phyloP scores from a whole-genome alignment of 1,139 yeast species.

The Diutina scorzettiae region DNA sequence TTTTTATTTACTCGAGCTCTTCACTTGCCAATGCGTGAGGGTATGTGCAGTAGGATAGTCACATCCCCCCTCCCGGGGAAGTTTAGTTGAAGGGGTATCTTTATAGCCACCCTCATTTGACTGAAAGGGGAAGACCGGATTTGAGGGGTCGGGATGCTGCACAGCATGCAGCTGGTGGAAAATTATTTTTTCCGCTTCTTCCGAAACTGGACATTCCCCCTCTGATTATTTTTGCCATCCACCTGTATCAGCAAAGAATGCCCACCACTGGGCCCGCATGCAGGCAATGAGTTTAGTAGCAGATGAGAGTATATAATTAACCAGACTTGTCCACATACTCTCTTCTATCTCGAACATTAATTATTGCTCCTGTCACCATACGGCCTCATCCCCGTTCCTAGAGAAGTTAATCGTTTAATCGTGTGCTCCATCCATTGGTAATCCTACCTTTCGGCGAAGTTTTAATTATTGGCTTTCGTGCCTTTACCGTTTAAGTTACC shows the following conservation, averaged over 20 bases:
- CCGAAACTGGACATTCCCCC: background rate
- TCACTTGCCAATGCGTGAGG: too few species aligned
- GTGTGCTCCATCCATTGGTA: background rate
- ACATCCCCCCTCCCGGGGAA: too few species aligned
- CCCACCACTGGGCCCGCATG: background rate
- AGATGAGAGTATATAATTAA: background rate
- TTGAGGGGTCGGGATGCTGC: background rate
- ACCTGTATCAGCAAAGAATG: conserved; percentile 4
- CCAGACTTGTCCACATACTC: background rate
- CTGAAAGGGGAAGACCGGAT: background rate
- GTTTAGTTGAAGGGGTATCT: too few species aligned
- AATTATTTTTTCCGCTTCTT: background rate
- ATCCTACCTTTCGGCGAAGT: background rate
- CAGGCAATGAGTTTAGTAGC: background rate
- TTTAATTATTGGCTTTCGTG: background rate
- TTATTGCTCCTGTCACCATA: background rate
- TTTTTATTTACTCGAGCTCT: too few species aligned
- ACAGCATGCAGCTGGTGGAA: too few species aligned
- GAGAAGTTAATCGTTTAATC: background rate
- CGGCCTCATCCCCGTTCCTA: background rate
- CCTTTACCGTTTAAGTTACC: background rate
- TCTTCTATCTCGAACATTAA: background rate
- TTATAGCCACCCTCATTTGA: background rate
- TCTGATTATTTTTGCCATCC: background rate
- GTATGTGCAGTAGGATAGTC: too few species aligned